A percentile compares a stretch with the other conserved stretches of the same genome.
Conservation (phyloP, 768 basidiomycete genomes). For the Amyloporia xantha region DNA sequence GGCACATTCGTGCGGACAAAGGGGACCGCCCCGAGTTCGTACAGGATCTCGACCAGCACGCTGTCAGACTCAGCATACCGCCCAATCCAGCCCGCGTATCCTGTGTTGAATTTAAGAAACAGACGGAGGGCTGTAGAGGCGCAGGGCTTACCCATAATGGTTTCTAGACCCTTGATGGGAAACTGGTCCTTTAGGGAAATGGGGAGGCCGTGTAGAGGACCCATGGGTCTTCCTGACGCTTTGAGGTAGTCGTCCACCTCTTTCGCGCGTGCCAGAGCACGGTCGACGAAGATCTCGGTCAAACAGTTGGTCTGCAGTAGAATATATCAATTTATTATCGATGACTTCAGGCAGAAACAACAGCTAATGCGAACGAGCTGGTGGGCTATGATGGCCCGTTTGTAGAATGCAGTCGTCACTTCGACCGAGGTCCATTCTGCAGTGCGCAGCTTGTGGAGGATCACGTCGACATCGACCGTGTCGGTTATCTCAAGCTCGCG, state of each 20-base stretch:
- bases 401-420: constrained; percentile 39
- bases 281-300: constrained; percentile 43
- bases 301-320: constrained; percentile 38
- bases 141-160: constrained; percentile 40
- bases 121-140: background rate
- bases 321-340: background rate
- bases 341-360: no score
- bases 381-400: constrained; percentile 44
- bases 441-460: constrained; percentile 48
- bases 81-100: constrained; percentile 52
- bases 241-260: constrained; percentile 36
- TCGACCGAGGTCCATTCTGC: constrained; percentile 54
- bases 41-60: constrained; percentile 45
- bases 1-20: constrained; percentile 53
- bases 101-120: constrained; percentile 17
- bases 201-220: constrained; percentile 41
- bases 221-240: constrained; percentile 33
- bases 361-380: constrained; percentile 41
- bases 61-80: constrained; percentile 39
- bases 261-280: constrained; percentile 34
- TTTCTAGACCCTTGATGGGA: constrained; percentile 54
- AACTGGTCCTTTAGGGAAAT: constrained; percentile 45
- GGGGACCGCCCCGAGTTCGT: constrained; percentile 50
- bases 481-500: constrained; percentile 60
- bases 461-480: constrained; percentile 33